Evolutionary conservation across 139 green algal genomes (phyloP).

Genomic region (Pseudopediastrum boryanum): DNA sequence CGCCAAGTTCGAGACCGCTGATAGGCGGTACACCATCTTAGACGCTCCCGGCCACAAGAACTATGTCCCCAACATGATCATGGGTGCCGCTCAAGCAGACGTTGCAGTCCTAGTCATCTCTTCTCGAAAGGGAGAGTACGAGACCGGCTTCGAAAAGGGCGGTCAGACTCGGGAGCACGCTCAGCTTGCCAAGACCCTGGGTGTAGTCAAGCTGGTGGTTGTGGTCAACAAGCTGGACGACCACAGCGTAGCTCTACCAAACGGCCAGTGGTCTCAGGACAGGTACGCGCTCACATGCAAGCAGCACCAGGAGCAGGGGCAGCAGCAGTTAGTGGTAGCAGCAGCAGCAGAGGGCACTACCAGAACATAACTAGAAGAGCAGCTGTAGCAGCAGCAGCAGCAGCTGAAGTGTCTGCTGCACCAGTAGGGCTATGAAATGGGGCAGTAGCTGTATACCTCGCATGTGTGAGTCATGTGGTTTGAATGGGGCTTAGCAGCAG

Average conservation of each 20-base stretch:
- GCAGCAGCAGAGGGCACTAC: neutral
- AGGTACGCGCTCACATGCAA: neutral
- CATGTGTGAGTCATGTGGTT: no score
- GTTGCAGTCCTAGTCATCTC: conserved; percentile 92
- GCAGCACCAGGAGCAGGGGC: neutral
- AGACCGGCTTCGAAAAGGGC: conserved; percentile 93
- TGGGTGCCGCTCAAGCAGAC: conserved; percentile 83
- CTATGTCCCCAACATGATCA: conserved; percentile 99
- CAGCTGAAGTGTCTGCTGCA: neutral
- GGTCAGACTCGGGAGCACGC: conserved; percentile 64
- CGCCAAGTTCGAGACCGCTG: conserved; percentile 88
- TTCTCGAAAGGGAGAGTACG: conserved; percentile 93
- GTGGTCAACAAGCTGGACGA: conserved; percentile 98
- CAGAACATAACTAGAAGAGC: no score
- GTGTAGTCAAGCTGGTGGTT: conserved; percentile 89
- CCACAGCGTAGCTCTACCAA: conserved; percentile 58
- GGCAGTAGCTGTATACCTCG: no score
- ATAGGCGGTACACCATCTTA: conserved; percentile 92
- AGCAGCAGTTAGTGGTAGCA: neutral
- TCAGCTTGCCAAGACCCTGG: conserved; percentile 94
- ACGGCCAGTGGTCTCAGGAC: conserved; percentile 51
- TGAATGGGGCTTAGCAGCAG: no score
- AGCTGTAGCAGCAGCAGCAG: neutral
- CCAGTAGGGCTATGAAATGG: neutral
- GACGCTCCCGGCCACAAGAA: conserved; percentile 98